These are phyloP conservation scores for Tricladium varicosporioides DNA, from an alignment of 2,329 filamentous ascomycete genomes.

Conservation along the genomic window DNA sequence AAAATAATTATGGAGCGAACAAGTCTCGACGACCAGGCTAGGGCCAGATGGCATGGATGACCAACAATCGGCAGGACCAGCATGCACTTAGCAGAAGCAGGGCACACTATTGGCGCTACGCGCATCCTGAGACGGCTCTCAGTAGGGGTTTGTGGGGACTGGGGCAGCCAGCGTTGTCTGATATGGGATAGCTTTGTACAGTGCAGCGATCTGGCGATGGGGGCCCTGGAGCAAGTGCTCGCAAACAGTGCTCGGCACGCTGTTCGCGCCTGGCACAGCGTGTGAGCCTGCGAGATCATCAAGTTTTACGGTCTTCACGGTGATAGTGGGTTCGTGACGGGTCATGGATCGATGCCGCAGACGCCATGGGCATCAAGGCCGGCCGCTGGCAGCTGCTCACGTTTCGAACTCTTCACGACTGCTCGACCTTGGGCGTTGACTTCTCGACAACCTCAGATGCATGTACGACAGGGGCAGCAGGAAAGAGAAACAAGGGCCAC, in stretches of 20 bases:
- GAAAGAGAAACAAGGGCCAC: neutral
- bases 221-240: neutral
- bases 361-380: neutral
- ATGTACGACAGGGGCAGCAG: neutral
- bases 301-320: constrained; percentile 11
- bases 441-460: neutral
- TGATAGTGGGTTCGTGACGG: neutral
- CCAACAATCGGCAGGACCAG: constrained; percentile 18
- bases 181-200: constrained; percentile 16
- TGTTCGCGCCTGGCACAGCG: neutral
- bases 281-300: neutral
- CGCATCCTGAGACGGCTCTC: constrained; percentile 19
- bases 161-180: constrained; percentile 18
- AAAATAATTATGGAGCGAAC: constrained; percentile 4
- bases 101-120: constrained; percentile 16
- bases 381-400: neutral
- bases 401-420: too few species aligned
- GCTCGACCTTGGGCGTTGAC: neutral
- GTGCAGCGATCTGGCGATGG: constrained; percentile 12
- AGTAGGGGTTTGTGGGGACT: constrained; percentile 11
- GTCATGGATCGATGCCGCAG: neutral
- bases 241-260: neutral
- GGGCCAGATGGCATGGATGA: constrained; percentile 20
- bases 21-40: neutral
- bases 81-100: constrained; percentile 11